A percentile compares a stretch with the other conserved stretches of the same genome.
Conservation (phyloP, 1,284 basidiomycete species). For the Nidula niveotomentosa region DNA sequence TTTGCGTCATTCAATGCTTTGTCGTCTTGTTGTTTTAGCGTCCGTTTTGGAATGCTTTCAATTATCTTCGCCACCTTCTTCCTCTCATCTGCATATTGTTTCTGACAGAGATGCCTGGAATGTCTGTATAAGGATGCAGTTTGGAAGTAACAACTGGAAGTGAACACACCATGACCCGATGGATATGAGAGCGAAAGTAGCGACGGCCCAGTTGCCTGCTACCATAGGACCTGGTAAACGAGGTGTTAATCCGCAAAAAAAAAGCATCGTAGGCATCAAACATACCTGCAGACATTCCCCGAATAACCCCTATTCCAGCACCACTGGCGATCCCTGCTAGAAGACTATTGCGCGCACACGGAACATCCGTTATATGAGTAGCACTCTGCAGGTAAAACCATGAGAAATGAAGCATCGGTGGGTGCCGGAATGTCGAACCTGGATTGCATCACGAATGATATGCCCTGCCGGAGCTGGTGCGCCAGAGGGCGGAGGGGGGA, state of each 20-base stretch:
- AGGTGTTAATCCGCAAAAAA: background rate
- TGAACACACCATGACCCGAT: constrained; percentile 39
- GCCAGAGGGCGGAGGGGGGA: constrained; percentile 27
- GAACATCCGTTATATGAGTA: constrained; percentile 48
- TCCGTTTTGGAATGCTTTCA: constrained; percentile 58
- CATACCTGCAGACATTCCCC: constrained; percentile 41
- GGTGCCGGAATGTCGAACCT: constrained; percentile 17
- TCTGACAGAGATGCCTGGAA: constrained; percentile 62
- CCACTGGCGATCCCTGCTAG: constrained; percentile 45
- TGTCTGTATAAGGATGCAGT: background rate
- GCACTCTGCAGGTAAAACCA: constrained; percentile 26
- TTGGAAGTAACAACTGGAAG: background rate
- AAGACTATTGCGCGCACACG: constrained; percentile 60
- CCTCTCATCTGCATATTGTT: constrained; percentile 52
- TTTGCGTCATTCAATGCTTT: constrained; percentile 10
- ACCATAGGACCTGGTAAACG: constrained; percentile 34
- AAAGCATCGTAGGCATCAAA: constrained; percentile 2
- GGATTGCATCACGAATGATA: constrained; percentile 30
- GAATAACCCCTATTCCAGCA: constrained; percentile 50
- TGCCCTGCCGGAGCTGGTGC: constrained; percentile 37
- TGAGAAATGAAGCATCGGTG: background rate
- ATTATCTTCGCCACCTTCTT: constrained; percentile 55
- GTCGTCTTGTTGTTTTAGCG: constrained; percentile 40
- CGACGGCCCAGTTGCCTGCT: constrained; percentile 47
- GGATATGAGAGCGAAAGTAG: constrained; percentile 40